Evolutionary conservation across 805 yeast species (phyloP).

Genomic region (Phaffomyces antillensis): DNA sequence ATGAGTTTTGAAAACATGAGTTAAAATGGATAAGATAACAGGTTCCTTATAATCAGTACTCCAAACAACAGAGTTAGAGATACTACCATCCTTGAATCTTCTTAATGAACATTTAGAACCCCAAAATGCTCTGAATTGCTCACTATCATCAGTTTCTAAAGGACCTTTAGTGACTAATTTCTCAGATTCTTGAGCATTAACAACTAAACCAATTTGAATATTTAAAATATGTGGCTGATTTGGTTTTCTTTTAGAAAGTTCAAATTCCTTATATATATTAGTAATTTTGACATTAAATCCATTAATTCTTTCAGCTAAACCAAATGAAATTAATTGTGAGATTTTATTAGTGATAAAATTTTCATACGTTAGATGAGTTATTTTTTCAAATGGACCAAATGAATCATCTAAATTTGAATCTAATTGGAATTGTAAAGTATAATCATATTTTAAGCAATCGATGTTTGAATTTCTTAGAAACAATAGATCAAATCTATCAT

Average conservation of each 20-base stretch:
- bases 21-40: slow-evolving; percentile 55
- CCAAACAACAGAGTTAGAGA: slow-evolving; percentile 92
- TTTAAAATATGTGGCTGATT: slow-evolving; percentile 23
- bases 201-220: slow-evolving; percentile 53
- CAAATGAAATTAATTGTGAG: slow-evolving; percentile 48
- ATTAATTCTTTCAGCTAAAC: slow-evolving; percentile 42
- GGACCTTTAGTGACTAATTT: slow-evolving; percentile 88
- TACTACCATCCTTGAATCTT: slow-evolving; percentile 87
- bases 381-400: slow-evolving; percentile 66
- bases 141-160: slow-evolving; percentile 46
- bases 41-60: slow-evolving; percentile 48
- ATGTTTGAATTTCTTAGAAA: slow-evolving; percentile 56
- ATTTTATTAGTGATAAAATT: slow-evolving; percentile 56
- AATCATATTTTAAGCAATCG: slow-evolving; percentile 59
- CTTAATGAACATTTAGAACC: slow-evolving; percentile 79
- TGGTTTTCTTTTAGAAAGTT: slow-evolving; percentile 47
- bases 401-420: slow-evolving; percentile 32
- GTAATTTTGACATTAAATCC: slow-evolving; percentile 28
- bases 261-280: slow-evolving; percentile 19
- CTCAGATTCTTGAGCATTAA: slow-evolving; percentile 69
- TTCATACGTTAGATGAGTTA: slow-evolving; percentile 63
- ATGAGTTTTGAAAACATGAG: slow-evolving; percentile 59
- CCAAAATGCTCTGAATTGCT: slow-evolving; percentile 80
- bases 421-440: slow-evolving; percentile 41
- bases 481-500: slow-evolving; percentile 75